Conservation (phyloP, 148 eudicot species). For the Rhododendron ovatum region DNA sequence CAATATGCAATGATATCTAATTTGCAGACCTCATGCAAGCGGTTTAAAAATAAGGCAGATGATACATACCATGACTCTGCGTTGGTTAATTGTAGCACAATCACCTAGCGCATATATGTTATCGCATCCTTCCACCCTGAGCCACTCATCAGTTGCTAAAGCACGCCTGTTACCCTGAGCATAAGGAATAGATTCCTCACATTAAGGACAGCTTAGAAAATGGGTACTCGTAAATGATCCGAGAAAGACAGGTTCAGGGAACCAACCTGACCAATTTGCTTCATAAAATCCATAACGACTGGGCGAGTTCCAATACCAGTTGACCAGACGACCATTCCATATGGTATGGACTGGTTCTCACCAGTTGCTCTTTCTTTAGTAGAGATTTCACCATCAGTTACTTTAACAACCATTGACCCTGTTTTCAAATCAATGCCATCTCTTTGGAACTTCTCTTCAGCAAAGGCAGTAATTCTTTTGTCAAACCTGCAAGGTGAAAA, state of each 20-base stretch:
- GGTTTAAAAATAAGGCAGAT: background rate
- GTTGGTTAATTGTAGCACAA: constrained; percentile 24
- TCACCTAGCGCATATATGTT: constrained; percentile 23
- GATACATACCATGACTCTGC: constrained; percentile 17
- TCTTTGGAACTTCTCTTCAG: constrained; percentile 23
- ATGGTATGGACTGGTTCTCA: constrained; percentile 18
- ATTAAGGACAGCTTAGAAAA: background rate
- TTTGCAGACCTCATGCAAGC: background rate
- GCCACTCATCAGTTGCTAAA: constrained; percentile 26
- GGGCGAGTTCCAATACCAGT: constrained; percentile 30
- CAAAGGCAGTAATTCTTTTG: constrained; percentile 28
- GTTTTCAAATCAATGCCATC: constrained; percentile 23
- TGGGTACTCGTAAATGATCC: background rate
- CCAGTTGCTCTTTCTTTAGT: constrained; percentile 23
- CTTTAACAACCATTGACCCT: constrained; percentile 26
- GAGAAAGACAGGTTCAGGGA: background rate
- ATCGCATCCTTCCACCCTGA: constrained; percentile 25
- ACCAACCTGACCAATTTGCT: constrained; percentile 24
- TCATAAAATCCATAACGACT: constrained; percentile 18
- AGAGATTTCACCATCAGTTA: constrained; percentile 16
- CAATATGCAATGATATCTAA: background rate
- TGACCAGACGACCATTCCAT: constrained; percentile 28
- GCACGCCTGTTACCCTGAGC: constrained; percentile 19
- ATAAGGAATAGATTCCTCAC: background rate
- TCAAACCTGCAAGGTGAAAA: constrained; percentile 17